Evolutionary conservation across 2,329 filamentous ascomycete genomes (phyloP).

Genomic region (Aurifilum marmelostoma): DNA sequence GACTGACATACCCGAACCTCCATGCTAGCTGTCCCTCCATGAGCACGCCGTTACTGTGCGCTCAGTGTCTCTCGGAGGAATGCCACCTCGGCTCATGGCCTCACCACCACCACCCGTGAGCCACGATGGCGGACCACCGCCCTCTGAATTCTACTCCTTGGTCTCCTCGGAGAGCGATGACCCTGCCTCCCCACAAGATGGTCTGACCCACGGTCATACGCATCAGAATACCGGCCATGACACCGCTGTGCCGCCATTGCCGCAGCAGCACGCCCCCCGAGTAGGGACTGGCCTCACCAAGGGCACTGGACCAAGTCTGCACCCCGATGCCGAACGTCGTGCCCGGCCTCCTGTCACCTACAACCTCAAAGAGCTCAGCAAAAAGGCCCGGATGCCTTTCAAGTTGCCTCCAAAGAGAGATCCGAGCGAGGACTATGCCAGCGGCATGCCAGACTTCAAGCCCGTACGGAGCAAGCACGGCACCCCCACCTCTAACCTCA

Average conservation of each 20-base stretch:
- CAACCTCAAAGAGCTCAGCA: slow-evolving; percentile 16
- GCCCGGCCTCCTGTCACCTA: slow-evolving; percentile 11
- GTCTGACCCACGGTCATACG: no score
- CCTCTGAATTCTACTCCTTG: not conserved
- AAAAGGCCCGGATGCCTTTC: not conserved
- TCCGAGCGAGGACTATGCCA: not conserved
- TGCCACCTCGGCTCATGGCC: not conserved
- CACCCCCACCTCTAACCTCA: not conserved
- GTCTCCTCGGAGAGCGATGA: not conserved
- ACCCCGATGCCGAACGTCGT: not conserved
- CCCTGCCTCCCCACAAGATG: not conserved
- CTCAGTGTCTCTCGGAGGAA: not conserved
- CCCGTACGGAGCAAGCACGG: not conserved
- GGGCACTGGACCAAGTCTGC: not conserved
- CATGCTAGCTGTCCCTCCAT: not conserved
- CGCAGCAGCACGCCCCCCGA: not conserved
- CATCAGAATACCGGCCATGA: no score
- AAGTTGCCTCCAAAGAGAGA: not conserved
- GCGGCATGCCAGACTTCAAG: no score
- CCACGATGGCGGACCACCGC: not conserved
- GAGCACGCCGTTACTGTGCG: not conserved
- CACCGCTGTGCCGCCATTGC: not conserved
- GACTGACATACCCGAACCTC: no score
- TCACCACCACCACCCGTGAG: not conserved
- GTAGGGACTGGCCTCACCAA: not conserved